Evolutionary conservation across 2,329 filamentous ascomycete species (phyloP), one percentile per base, ranked within the genome.

Genomic region (Cladobotryum mycophilum): DNA sequence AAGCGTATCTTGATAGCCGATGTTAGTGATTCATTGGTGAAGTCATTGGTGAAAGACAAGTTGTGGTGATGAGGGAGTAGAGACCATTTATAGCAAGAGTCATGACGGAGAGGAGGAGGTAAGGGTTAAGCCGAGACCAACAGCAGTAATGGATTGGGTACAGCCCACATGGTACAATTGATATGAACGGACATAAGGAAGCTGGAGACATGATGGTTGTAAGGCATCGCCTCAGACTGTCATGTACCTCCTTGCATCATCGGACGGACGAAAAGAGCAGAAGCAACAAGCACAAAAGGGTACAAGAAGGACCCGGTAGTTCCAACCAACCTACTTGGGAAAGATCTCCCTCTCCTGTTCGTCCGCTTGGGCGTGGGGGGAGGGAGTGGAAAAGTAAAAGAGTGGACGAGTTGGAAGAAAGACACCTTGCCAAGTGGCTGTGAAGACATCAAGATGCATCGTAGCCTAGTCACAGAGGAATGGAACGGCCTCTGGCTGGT

Each of bases 391-490:
- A 42, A 18, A n/a, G n/a, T n/a, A n/a, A n/a, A n/a, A n/a, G n/a
- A n/a, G n/a, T n/a, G n/a, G n/a, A n/a, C n/a, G 20, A 20, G 15
- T 13, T 11, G n/a, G 49, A 41, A 35, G 44, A n/a, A 47, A 48
- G 41, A 18, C 41, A 52, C 50, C 49, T 49, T 34, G 35, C n/a
- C 30, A 33, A 45, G 50, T 41, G 50, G 50, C 47, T 52, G 50
- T 52, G 50, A 49, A 46, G 6, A 11, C 41, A 46, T 52, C 34
- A 35, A 45, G 3, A 18, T 30, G 22, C 41, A 49, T 34, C 37
- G 47, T 49, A 52, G 50, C 50, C 50, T 52, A 45, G 30, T 52
- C 41, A 47, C 50, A 52, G 47, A 7, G 37, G 18, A 49, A 45
- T 22, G 50, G 50, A 49, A 52, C 50, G 36, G 20, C 14, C 33